Base-by-base conservation (phyloP, 2,329 filamentous ascomycete species). In the Eutypella sp. region DNA sequence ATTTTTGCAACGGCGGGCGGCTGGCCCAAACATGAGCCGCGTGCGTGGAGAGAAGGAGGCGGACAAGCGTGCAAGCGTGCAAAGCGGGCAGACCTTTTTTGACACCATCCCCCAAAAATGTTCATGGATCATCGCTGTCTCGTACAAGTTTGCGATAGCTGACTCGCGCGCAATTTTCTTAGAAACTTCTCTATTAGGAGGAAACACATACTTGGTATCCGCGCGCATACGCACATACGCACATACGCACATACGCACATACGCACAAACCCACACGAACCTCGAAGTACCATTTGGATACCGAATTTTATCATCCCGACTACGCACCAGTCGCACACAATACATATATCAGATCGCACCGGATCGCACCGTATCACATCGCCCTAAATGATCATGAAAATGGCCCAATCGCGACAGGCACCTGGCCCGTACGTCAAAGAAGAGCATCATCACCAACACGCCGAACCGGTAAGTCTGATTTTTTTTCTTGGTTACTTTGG, bases 341-440 rank as follows among this genome's bases (percentile, higher is more conserved):
- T n/a, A n/a, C n/a, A n/a, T n/a, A n/a, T n/a, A n/a, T n/a, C n/a
- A n/a, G n/a, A n/a, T n/a, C n/a, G n/a, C n/a, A n/a, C n/a, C n/a
- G n/a, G 19, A 36, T 31, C 41, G 19, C 36, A 20, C 22, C 19
- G 22, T 18, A 18, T 37, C 36, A 11, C 36, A 39, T 39, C 20
- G 36, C 36, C 31, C 20, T 39, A 24, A 50, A 71, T 71, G 68
- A 65, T 68, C 60, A 66, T 68, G 58, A 67, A 67, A 56, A 73
- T 73, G 70, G 67, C 67, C 53, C 68, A 70, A 54, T 68, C 69
- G 53, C 67, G 68, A 53, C 69, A 71, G 65, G 66, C 62, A 57
- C 59, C 67, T 44, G 63, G 65, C 61, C 64, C 67, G 41, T 70
- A 64, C 45, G 54, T 66, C 49, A 72, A 72, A 55, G 69, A 71